phyloP scores from a whole-genome alignment of 2,329 filamentous ascomycete species.

The Akanthomyces lecanii region DNA sequence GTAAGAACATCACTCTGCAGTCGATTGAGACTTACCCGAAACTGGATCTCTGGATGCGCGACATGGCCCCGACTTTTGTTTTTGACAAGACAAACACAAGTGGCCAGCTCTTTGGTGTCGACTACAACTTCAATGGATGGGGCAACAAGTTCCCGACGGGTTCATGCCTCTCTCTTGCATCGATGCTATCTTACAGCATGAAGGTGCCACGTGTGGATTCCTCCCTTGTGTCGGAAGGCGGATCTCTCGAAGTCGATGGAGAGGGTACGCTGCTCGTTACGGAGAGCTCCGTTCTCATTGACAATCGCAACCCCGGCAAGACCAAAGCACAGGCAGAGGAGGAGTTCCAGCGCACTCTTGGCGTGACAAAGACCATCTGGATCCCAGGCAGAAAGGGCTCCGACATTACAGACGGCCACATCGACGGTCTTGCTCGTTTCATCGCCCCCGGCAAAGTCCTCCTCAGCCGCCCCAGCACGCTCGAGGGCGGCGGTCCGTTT shows the following conservation, averaged over 20 bases:
- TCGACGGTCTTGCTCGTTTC: slow-evolving; percentile 28
- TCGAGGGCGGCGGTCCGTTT: slow-evolving; percentile 12
- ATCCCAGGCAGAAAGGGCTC: slow-evolving; percentile 22
- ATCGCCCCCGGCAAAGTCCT: slow-evolving; percentile 23
- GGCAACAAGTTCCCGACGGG: slow-evolving; percentile 21
- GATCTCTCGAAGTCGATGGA: slow-evolving; percentile 20
- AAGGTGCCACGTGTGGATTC: slow-evolving; percentile 6
- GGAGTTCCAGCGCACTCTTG: slow-evolving; percentile 21
- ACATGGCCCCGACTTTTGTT: slow-evolving; percentile 26
- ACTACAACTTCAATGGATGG: slow-evolving; percentile 30
- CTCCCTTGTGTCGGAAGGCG: slow-evolving; percentile 23
- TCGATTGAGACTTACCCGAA: slow-evolving; percentile 10
- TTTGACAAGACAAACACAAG: neutral
- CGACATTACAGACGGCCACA: slow-evolving; percentile 27
- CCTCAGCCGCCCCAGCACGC: slow-evolving; percentile 20
- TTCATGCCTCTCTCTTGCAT: slow-evolving; percentile 18
- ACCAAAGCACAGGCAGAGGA: slow-evolving; percentile 23
- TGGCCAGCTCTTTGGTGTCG: slow-evolving; percentile 19
- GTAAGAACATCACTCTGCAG: slow-evolving; percentile 2
- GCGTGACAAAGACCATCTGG: slow-evolving; percentile 27
- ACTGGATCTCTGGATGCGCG: slow-evolving; percentile 27
- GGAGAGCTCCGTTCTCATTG: slow-evolving; percentile 27
- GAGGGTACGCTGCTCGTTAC: slow-evolving; percentile 25
- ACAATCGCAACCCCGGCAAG: slow-evolving; percentile 25
- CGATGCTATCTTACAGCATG: slow-evolving; percentile 6